Conservation (phyloP, 306 rosid species). For the Morella rubra region DNA sequence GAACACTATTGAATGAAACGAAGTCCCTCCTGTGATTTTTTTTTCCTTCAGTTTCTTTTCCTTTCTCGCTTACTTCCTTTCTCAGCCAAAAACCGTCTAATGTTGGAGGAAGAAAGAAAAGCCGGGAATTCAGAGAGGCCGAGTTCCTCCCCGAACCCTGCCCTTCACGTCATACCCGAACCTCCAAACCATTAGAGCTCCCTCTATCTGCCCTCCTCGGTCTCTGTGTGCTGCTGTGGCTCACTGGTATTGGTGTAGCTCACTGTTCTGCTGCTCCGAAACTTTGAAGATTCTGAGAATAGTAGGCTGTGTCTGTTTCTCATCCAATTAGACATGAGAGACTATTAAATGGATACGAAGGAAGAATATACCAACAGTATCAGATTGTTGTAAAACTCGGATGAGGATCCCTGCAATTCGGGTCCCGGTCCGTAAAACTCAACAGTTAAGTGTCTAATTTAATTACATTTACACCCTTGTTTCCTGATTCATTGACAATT, state of each 20-base stretch:
- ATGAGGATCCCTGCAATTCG: no score
- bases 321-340: constrained; percentile 30
- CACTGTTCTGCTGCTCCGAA: constrained; percentile 1
- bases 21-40: constrained; percentile 2
- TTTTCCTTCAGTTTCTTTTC: constrained; percentile 8
- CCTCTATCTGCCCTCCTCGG: constrained; percentile 11
- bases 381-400: constrained; percentile 26
- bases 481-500: no score
- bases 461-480: constrained; percentile 31
- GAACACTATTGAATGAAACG: constrained; percentile 31
- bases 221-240: constrained; percentile 8
- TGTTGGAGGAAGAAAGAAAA: background rate
- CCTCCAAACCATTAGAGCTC: constrained; percentile 48
- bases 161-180: constrained; percentile 33
- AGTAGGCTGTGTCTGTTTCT: constrained; percentile 23
- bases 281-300: constrained; percentile 11
- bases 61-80: constrained; percentile 7
- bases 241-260: background rate
- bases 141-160: constrained; percentile 42
- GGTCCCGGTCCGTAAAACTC: no score
- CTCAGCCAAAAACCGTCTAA: background rate
- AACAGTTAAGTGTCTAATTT: background rate
- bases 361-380: constrained; percentile 64
- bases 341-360: constrained; percentile 21
- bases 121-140: constrained; percentile 51